Evolutionary conservation across 2,329 filamentous ascomycete species (phyloP), one percentile per base, ranked within the genome.

Genomic region (Epichloe sibirici): DNA sequence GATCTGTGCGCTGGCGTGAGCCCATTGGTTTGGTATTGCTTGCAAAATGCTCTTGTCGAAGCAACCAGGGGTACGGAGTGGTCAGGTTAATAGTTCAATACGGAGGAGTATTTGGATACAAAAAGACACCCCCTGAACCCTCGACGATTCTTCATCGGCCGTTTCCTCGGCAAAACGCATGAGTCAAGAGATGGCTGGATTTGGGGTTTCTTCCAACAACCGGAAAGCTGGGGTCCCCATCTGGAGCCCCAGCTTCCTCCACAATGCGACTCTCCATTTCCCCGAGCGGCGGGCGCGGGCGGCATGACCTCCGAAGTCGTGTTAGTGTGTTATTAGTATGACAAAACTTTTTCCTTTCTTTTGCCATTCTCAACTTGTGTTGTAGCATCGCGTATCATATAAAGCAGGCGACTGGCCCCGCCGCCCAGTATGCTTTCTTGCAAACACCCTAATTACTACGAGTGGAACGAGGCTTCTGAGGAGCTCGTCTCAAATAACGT

Each of bases 211-310:
- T 8, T 31, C 28, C 28, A 31, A 31, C 28, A 31, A 31, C 28
- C 9, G 28, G 13, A 45, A 45, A 47, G 15, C 23, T 52, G 17
- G 53, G 51, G 44, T 43, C 44, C 38, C 53, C 43, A 48, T 50
- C 48, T 44, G 48, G 44, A 48, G 51, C 45, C 51, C 53, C 54
- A 46, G 45, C 23, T 42, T 42, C 51, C 51, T 52, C 51, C 51
- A 45, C 51, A 48, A 48, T n/a, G 47, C 35, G 37, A 53, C 15
- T 43, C 17, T 38, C 28, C 21, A 40, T 31, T 31, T 31, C 8
- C 13, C 34, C 34, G 12, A 13, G 34, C 47, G 23, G 28, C 48
- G 17, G 17, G 17, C 17, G 17, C 17, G 17, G 17, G 17, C 17
- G 17, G 47, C 15, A 43, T 25, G 21, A 46, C 28, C 11, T 25